Conservation (phyloP, 352 stramenopile genomes). For the Pythium biforme region DNA sequence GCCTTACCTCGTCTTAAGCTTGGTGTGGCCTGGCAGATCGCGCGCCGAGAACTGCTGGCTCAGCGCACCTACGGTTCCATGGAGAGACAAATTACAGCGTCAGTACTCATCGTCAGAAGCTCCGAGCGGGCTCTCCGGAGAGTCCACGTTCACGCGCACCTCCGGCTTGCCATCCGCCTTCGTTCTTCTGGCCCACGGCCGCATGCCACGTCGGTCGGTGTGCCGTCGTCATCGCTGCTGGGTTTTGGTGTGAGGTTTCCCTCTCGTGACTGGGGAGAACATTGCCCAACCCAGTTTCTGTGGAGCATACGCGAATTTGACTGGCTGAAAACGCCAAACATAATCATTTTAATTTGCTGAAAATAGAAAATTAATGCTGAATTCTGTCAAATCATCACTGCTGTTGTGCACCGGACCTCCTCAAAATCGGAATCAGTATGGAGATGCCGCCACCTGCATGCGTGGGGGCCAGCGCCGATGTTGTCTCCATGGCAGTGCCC, state of each 20-base stretch:
- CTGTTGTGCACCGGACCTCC: too few relatives aligned
- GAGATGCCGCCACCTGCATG: too few relatives aligned
- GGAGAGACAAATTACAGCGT: neutral
- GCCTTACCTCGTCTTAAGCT: conserved; percentile 82
- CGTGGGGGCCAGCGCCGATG: too few relatives aligned
- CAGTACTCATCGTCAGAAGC: neutral
- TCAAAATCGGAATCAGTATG: too few relatives aligned
- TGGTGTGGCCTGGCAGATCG: conserved; percentile 78
- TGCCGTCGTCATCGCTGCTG: conserved; percentile 71
- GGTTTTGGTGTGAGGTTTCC: too few relatives aligned
- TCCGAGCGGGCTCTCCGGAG: neutral
- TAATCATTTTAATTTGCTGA: too few relatives aligned
- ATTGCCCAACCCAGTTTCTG: neutral
- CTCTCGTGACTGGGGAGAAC: too few relatives aligned
- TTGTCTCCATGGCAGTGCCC: too few relatives aligned
- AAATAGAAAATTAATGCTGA: too few relatives aligned
- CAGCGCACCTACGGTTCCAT: conserved; percentile 45
- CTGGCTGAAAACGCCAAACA: too few relatives aligned
- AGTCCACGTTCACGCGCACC: conserved; percentile 30
- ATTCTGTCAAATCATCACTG: too few relatives aligned
- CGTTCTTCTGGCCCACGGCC: conserved; percentile 83
- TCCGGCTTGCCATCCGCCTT: conserved; percentile 81
- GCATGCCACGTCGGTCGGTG: conserved; percentile 85
- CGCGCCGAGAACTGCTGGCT: conserved; percentile 81
- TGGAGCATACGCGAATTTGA: neutral